These are phyloP conservation scores for Penicillium coprophilum DNA, from an alignment of 495 filamentous ascomycete genomes.

Conservation along the genomic window DNA sequence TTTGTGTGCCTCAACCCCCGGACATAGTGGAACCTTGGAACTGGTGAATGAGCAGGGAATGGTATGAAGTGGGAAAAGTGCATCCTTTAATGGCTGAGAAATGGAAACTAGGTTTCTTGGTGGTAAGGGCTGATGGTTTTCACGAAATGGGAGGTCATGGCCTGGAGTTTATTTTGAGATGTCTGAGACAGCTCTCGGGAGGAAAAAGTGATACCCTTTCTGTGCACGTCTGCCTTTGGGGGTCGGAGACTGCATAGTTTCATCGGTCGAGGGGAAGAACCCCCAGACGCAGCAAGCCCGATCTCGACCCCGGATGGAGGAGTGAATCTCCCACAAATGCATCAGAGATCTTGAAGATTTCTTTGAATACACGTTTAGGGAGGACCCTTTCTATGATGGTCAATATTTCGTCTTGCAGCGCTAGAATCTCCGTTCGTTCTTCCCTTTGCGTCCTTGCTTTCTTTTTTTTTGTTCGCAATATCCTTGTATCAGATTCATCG, in stretches of 20 bases:
- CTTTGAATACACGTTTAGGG: slow-evolving; percentile 31
- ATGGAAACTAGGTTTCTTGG: slow-evolving; percentile 32
- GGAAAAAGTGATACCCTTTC: slow-evolving; percentile 55
- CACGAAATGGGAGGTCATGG: slow-evolving; percentile 41
- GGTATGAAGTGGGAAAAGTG: slow-evolving; percentile 20
- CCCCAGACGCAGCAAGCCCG: slow-evolving; percentile 33
- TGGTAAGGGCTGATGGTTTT: slow-evolving; percentile 34
- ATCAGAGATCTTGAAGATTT: slow-evolving; percentile 38
- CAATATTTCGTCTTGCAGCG: slow-evolving; percentile 39
- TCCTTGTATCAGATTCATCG: slow-evolving; percentile 23
- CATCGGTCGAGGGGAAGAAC: slow-evolving; percentile 38
- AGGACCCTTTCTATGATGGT: slow-evolving; percentile 17
- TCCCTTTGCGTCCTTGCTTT: slow-evolving; percentile 28
- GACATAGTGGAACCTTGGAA: slow-evolving; percentile 19
- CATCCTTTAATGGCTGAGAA: slow-evolving; percentile 30
- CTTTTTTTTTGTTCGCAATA: slow-evolving; percentile 28
- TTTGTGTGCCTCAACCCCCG: slow-evolving; percentile 14
- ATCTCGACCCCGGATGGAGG: slow-evolving; percentile 20
- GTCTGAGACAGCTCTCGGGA: slow-evolving; percentile 50
- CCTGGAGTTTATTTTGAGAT: slow-evolving; percentile 45
- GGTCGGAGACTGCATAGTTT: slow-evolving; percentile 44
- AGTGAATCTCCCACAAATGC: slow-evolving; percentile 22
- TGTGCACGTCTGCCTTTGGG: slow-evolving; percentile 47
- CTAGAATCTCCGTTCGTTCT: slow-evolving; percentile 38
- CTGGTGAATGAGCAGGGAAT: slow-evolving; percentile 18